Evolutionary conservation across 257 asterid species (phyloP).

Genomic region (Petunia axillaris): DNA sequence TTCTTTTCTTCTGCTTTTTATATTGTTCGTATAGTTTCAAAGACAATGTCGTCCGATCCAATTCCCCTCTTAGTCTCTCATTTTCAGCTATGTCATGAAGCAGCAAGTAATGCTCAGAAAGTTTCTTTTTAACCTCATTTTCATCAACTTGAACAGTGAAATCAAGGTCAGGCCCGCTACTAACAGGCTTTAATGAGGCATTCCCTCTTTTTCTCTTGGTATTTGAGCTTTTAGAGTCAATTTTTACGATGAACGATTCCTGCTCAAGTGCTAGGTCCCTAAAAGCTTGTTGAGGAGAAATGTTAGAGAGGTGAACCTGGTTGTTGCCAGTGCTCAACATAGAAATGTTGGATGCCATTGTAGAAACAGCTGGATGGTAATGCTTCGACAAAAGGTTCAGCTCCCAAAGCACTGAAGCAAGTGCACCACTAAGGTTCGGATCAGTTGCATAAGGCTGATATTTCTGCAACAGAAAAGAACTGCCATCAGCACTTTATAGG

Average conservation of each 20-base stretch:
- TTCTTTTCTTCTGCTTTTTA: constrained; percentile 58
- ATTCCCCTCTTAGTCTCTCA: constrained; percentile 71
- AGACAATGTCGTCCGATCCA: constrained; percentile 46
- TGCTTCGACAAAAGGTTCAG: constrained; percentile 80
- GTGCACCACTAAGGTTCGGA: constrained; percentile 94
- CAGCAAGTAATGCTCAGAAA: constrained; percentile 58
- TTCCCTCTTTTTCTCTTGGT: constrained; percentile 50
- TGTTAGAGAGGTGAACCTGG: constrained; percentile 62
- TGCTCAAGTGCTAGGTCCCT: constrained; percentile 52
- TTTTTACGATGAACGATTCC: constrained; percentile 43
- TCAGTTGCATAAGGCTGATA: constrained; percentile 81
- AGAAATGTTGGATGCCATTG: constrained; percentile 67
- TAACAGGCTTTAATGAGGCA: constrained; percentile 24
- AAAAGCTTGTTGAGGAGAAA: constrained; percentile 85
- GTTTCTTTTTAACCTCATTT: constrained; percentile 55
- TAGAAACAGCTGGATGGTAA: constrained; percentile 70
- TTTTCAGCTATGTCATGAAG: constrained; percentile 71
- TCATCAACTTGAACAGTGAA: constrained; percentile 41
- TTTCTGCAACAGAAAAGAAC: constrained; percentile 53
- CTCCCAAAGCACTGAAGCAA: constrained; percentile 98
- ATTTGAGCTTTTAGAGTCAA: constrained; percentile 36
- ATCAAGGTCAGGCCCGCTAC: constrained; percentile 34
- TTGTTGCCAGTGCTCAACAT: constrained; percentile 57
- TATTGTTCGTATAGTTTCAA: constrained; percentile 61
- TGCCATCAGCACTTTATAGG: constrained; percentile 18